Conservation (phyloP, 2,329 filamentous ascomycete genomes). For the Biscogniauxia sp. region DNA sequence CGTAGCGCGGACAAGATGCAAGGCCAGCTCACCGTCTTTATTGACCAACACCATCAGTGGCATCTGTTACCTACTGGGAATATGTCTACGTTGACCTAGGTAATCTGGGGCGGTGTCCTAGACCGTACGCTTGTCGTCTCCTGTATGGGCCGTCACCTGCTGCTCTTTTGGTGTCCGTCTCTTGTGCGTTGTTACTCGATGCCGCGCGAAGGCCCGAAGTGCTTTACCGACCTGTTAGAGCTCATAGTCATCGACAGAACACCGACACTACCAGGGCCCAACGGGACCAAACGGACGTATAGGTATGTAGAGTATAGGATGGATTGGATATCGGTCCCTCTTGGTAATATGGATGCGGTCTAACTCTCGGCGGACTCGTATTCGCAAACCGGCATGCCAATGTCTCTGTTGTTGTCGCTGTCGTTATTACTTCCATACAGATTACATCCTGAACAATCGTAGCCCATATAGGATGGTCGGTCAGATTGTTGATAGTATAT, state of each 20-base stretch:
- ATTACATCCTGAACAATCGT: too few species aligned
- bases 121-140: conserved; percentile 18
- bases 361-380: neutral
- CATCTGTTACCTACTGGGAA: neutral
- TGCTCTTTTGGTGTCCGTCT: conserved; percentile 13
- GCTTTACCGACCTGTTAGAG: conserved; percentile 4
- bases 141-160: conserved; percentile 17
- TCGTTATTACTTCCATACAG: too few species aligned
- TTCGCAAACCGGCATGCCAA: neutral
- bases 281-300: too few species aligned
- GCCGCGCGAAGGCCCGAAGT: conserved; percentile 17
- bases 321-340: neutral
- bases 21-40: conserved; percentile 3
- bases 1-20: conserved; percentile 1
- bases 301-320: too few species aligned
- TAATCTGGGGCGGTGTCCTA: conserved; percentile 5
- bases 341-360: neutral
- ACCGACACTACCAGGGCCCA: neutral
- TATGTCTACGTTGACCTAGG: neutral
- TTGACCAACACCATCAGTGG: neutral
- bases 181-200: conserved; percentile 20
- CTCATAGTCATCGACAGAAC: neutral
- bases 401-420: neutral
- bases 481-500: too few species aligned
- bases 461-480: too few species aligned